A percentile compares a stretch with the other conserved stretches of the same genome.
Evolutionary conservation across 2,329 filamentous ascomycete species (phyloP).

Genomic region (Monosporascus ibericus): DNA sequence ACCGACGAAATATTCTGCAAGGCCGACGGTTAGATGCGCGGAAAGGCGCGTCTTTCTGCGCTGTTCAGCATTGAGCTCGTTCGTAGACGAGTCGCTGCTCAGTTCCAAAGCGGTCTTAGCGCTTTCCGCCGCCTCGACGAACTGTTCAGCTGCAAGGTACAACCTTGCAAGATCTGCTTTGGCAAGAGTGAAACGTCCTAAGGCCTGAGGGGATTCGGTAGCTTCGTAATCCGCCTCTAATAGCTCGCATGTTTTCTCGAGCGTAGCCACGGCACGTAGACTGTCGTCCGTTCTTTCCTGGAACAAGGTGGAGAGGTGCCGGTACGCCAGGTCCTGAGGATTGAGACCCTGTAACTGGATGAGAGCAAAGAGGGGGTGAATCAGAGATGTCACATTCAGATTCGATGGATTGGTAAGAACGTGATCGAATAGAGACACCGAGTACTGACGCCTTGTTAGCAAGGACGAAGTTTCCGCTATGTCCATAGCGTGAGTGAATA

Average conservation of each 20-base stretch:
- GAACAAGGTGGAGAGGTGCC: constrained; percentile 74
- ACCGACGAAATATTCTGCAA: constrained; percentile 70
- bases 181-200: constrained; percentile 73
- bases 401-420: constrained; percentile 53
- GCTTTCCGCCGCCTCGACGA: constrained; percentile 66
- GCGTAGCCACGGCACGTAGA: constrained; percentile 52
- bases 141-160: constrained; percentile 63
- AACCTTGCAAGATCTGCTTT: constrained; percentile 84
- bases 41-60: constrained; percentile 71
- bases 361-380: constrained; percentile 84
- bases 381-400: constrained; percentile 54
- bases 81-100: constrained; percentile 63
- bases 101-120: constrained; percentile 77
- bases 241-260: constrained; percentile 60
- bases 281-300: constrained; percentile 73
- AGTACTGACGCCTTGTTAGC: constrained; percentile 71
- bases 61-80: constrained; percentile 57
- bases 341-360: constrained; percentile 70
- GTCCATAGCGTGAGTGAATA: constrained; percentile 93
- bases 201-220: constrained; percentile 67
- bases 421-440: constrained; percentile 76
- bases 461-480: constrained; percentile 74
- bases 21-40: constrained; percentile 76
- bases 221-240: constrained; percentile 81
- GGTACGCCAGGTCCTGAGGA: constrained; percentile 64